A percentile compares a stretch with the other conserved stretches of the same genome.
Conservation (phyloP, 2,329 filamentous ascomycete species). For the Periconia digitata region DNA sequence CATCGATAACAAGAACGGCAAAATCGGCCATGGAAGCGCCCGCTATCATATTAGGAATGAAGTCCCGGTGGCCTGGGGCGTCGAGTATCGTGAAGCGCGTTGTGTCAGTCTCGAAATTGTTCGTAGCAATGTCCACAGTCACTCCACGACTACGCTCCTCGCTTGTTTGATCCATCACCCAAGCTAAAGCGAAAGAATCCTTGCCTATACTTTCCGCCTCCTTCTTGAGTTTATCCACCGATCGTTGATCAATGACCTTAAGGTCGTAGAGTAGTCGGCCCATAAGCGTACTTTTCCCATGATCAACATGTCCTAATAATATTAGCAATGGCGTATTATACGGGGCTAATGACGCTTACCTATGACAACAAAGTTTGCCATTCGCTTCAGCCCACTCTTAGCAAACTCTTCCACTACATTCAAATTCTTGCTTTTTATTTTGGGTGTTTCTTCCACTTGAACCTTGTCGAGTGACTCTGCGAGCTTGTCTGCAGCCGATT, state of each 20-base stretch:
- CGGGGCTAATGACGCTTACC: constrained; percentile 55
- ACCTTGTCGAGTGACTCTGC: constrained; percentile 53
- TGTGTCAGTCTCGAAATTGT: constrained; percentile 86
- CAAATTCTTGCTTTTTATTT: constrained; percentile 72
- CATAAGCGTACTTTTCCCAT: constrained; percentile 97
- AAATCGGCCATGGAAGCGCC: constrained; percentile 95
- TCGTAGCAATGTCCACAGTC: constrained; percentile 95
- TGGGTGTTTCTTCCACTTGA: constrained; percentile 54
- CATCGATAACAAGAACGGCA: constrained; percentile 90
- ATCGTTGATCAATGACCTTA: constrained; percentile 82
- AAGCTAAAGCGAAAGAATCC: constrained; percentile 91
- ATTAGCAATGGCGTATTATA: constrained; percentile 3
- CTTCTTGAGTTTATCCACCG: constrained; percentile 82
- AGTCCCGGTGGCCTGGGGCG: constrained; percentile 91
- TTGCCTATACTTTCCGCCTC: constrained; percentile 93
- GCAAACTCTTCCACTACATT: constrained; percentile 82
- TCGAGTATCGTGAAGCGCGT: constrained; percentile 93
- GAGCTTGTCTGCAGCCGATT: constrained; percentile 36
- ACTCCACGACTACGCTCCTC: constrained; percentile 90
- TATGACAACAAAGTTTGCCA: constrained; percentile 89
- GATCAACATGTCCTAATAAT: constrained; percentile 82
- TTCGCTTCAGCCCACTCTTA: constrained; percentile 74
- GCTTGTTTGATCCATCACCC: constrained; percentile 90
- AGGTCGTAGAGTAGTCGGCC: constrained; percentile 88
- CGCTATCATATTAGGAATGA: constrained; percentile 98